Evolutionary conservation across 257 asterid genomes (phyloP).

Genomic region (Solanum corneliomulleri): DNA sequence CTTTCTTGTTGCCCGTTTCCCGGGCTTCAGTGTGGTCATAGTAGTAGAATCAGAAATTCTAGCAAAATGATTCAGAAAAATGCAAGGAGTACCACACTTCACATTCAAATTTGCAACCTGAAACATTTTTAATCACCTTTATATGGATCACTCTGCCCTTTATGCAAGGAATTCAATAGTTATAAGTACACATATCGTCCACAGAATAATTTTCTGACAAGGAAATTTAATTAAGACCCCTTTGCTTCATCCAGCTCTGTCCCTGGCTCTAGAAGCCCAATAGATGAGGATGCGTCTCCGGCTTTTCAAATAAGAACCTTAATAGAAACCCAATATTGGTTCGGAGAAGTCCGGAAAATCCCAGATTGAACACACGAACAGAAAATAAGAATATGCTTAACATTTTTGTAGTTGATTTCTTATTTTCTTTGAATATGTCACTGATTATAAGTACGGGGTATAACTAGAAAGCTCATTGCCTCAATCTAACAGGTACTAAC

Average conservation of each 20-base stretch:
- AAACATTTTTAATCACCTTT: background rate
- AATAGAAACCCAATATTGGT: background rate
- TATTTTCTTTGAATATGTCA: background rate
- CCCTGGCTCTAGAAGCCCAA: background rate
- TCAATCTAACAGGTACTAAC: constrained; percentile 11
- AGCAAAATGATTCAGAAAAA: background rate
- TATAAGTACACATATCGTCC: background rate
- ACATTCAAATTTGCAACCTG: background rate
- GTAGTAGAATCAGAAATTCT: background rate
- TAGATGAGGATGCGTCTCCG: background rate
- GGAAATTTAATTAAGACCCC: background rate
- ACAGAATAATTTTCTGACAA: background rate
- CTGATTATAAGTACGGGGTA: background rate
- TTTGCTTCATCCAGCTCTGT: background rate
- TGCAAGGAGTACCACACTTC: background rate
- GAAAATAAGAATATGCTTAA: background rate
- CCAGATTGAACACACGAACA: background rate
- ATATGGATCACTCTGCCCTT: background rate
- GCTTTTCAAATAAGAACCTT: background rate
- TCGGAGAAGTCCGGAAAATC: background rate
- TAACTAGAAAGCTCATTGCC: background rate
- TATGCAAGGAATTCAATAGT: background rate
- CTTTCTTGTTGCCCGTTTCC: background rate
- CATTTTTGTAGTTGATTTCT: background rate
- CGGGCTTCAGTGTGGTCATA: background rate